Base-by-base conservation (phyloP, 371 early-diverging fungal species). In the Chytridiales sp. region DNA sequence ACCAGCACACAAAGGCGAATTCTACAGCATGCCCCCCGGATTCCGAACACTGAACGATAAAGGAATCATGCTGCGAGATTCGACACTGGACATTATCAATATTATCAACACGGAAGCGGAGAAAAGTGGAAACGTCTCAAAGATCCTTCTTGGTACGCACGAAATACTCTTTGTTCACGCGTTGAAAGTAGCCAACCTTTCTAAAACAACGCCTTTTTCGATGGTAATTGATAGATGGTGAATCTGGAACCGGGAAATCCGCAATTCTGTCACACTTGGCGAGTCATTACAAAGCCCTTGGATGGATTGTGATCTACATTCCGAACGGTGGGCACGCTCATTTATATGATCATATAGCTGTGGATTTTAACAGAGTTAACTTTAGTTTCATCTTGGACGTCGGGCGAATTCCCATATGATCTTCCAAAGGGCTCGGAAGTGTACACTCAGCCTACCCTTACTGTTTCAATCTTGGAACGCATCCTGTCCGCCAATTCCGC, bases 61-160 rank as follows among this genome's bases (percentile, higher is more conserved):
- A n/a, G n/a, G n/a, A 15, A 53, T 70, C 44, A 66, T 70, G 66
- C 47, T 70, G 42, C 59, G 70, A 5, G 52, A 66, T 35, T 46
- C 53, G 3, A 63, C 67, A 21, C 32, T 70, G 22, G 35, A 36
- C 22, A 26, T 70, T 4, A 35, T 70, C 34, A 35, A 47, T 8
- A 39, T 30, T 22, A 41, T 56, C 26, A 59, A 46, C 9, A 34
- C 31, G 21, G 65, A 64, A 38, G 29, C 61, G 13, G 35, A 29
- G 21, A 57, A 51, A 32, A 21, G 17, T 9, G 22, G n/a, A 26
- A 42, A 56, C 22, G 40, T 35, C 27, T 34, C 11, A 22, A 61
- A 56, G 36, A 61, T 60, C 34, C 54, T 48, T 46, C 22, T 66
- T 15, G 52, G 60, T 59, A 38, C 29, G 47, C n/a, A n/a, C n/a